Base-by-base conservation (phyloP, 2,329 filamentous ascomycete species). In the Cercospora beticola region DNA sequence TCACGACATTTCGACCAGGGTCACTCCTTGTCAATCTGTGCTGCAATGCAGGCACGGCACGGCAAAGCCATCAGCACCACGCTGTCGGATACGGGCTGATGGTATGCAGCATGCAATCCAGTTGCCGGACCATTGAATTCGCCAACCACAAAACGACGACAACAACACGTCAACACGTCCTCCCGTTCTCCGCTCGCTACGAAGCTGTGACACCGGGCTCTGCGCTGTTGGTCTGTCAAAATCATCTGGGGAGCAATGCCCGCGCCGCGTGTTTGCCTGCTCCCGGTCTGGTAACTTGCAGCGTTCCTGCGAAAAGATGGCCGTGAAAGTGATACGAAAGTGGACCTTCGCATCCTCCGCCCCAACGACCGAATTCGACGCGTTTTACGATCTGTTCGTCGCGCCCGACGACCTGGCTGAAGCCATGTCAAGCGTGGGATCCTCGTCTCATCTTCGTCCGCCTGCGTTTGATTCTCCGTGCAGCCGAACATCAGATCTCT, bases 401-500 rank as follows among this genome's bases (percentile, higher is more conserved):
- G 62, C 58, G 62, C 56, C 69, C 70, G 70, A 60, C 40, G 58
- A 71, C 70, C 65, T 68, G 70, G 70, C 70, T 71, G 56, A 31
- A 56, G 33, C 70, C 62, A 66, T 68, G 64, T 62, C 56, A 59
- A 36, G 54, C 54, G 26, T 57, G 54, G 46, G 16, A 57, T 57
- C 54, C 54, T 12, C 54, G 56, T 23, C 56, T 36, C 31, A 16
- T 58, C 56, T 58, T 43, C 36, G 36, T 43, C 56, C 23, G 14
- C 49, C 49, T 18, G 10, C 56, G 56, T 33, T 33, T 23, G 56
- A 58, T 58, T 36, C 18, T 36, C 56, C 56, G 56, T 36, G 56
- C 26, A 58, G 56, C 56, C 56, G 56, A 58, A 21, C 56, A 33
- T 36, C 56, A 59, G 56, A 59, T 59, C 56, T 59, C 56, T 26